Base-by-base conservation (phyloP, 306 rosid species). In the Nissolia schottii region DNA sequence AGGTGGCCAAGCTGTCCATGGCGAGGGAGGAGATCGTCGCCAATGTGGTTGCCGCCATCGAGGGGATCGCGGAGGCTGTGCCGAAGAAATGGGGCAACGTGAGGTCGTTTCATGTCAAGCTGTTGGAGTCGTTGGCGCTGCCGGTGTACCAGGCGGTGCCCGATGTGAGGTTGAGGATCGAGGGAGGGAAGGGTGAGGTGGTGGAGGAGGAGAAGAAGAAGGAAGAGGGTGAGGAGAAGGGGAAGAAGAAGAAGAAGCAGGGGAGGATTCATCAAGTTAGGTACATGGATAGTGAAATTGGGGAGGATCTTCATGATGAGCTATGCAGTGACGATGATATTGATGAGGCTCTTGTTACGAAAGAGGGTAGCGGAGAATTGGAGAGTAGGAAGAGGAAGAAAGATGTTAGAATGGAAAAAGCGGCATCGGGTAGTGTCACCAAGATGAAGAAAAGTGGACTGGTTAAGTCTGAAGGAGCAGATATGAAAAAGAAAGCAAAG, bases 41-140 rank as follows among this genome's bases (percentile, higher is more conserved):
- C 50, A 91, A 94, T 85, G 91, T 83, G 37, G 50, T 71, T 25
- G 86, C 89, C 0, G 87, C 93, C 0, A 71, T 87, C 4, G 25
- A 81, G 45, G 97, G 91, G 20, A 20, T 77, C 10, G 88, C 79
- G 2, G 92, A 83, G 77, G 31, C 80, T 74, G 87, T 94, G 72
- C 96, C 96, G 0, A 84, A 73, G 61, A 85, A 85, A 2, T 94
- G 98, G 98, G 77, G 49, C 3, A 89, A 83, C 77, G 88, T 91
- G 20, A 77, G 97, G 87, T 89, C 97, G 0, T 24, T 94, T 75
- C 96, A 91, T 65, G 50, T 94, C 80, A 94, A 91, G 88, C 6
- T 94, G 61, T 59, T 85, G 73, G 95, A 86, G 43, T 87, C 91
- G 0, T 41, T 94, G 34, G 76, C 97, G 0, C 77, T 94, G 76